A percentile compares a stretch with the other conserved stretches of the same genome.
Conservation (phyloP, 257 asterid species). For the Handroanthus guayacan region DNA sequence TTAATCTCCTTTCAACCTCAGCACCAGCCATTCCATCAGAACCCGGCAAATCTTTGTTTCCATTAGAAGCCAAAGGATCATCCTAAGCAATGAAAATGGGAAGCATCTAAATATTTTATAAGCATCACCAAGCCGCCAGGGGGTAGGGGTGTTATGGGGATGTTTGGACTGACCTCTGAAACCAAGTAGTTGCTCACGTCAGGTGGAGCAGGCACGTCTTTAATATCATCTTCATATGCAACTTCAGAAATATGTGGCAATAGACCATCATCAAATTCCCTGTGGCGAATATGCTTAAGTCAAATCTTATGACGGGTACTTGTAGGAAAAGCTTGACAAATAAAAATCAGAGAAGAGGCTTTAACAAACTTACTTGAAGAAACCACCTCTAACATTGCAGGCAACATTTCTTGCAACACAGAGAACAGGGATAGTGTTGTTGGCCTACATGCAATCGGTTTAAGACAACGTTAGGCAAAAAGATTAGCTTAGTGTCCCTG, state of each 20-base stretch:
- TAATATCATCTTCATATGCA: slow-evolving; percentile 79
- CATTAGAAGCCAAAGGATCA: slow-evolving; percentile 58
- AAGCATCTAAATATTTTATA: slow-evolving; percentile 1
- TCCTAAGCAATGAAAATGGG: slow-evolving; percentile 52
- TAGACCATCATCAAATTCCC: slow-evolving; percentile 77
- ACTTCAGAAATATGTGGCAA: slow-evolving; percentile 65
- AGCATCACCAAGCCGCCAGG: not conserved
- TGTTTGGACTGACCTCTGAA: slow-evolving; percentile 67
- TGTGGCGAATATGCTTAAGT: slow-evolving; percentile 40
- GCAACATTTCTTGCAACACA: slow-evolving; percentile 97
- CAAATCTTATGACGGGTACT: slow-evolving; percentile 21
- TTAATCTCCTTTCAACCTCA: slow-evolving; percentile 78
- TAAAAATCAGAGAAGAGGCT: slow-evolving; percentile 17
- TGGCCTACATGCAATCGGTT: slow-evolving; percentile 59
- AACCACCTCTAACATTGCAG: slow-evolving; percentile 92
- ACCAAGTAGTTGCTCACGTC: slow-evolving; percentile 82
- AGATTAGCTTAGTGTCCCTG: not conserved
- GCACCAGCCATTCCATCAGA: slow-evolving; percentile 74
- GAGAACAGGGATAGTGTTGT: slow-evolving; percentile 74
- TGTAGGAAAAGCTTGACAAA: slow-evolving; percentile 47
- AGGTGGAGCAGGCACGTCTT: slow-evolving; percentile 60
- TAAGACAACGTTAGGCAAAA: slow-evolving; percentile 31
- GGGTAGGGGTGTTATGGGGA: not conserved
- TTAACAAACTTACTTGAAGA: slow-evolving; percentile 71
- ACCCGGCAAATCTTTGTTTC: slow-evolving; percentile 62